phyloP scores from a whole-genome alignment of 2,329 filamentous ascomycete species.

The Colletotrichum sublineola region DNA sequence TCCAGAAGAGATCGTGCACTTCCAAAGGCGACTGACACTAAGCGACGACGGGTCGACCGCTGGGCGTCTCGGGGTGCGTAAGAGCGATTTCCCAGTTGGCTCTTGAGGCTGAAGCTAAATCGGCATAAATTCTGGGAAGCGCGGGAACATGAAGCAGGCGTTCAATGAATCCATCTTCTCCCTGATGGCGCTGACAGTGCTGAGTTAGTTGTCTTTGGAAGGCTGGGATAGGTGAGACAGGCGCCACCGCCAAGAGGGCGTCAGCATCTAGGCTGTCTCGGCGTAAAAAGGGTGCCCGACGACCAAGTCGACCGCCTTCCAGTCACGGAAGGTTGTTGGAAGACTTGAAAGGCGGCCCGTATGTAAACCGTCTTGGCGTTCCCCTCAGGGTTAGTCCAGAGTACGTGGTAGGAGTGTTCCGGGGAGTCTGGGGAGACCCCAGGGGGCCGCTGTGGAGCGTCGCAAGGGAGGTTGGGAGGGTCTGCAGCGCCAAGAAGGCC shows the following conservation, averaged over 20 bases:
- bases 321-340: conserved; percentile 33
- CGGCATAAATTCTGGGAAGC: conserved; percentile 29
- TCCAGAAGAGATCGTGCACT: conserved; percentile 20
- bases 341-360: not conserved
- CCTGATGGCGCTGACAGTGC: not conserved
- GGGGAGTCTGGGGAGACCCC: conserved; percentile 20
- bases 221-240: conserved; percentile 11
- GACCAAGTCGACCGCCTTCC: conserved; percentile 9
- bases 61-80: not conserved
- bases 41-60: not conserved
- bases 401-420: not conserved
- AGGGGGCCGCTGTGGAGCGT: not conserved
- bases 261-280: conserved; percentile 34
- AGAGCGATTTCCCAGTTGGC: conserved; percentile 13
- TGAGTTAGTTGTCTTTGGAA: not conserved
- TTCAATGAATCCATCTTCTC: conserved; percentile 4
- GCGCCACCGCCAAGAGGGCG: conserved; percentile 33
- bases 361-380: conserved; percentile 18
- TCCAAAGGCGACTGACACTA: conserved; percentile 2
- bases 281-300: conserved; percentile 14
- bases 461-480: not conserved
- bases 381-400: not conserved
- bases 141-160: conserved; percentile 6
- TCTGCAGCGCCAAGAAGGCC: conserved; percentile 28
- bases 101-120: conserved; percentile 19